Evolutionary conservation across 371 early-diverging fungal species (phyloP).

Genomic region (Mucor racemosus): DNA sequence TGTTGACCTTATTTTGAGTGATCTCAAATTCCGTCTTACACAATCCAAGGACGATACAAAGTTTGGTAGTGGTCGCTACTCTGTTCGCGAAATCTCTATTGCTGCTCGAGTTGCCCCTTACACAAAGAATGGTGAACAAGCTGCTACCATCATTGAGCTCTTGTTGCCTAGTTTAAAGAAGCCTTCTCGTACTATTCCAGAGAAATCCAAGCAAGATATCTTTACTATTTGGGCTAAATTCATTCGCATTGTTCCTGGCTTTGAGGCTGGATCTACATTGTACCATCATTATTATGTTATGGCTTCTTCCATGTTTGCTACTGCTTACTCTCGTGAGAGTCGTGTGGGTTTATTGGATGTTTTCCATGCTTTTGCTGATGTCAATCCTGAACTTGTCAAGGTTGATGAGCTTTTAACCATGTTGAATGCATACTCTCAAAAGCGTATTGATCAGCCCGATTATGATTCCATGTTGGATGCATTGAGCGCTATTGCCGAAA

Average conservation of each 20-base stretch:
- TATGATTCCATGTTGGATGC: slow-evolving; percentile 84
- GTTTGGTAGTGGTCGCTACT: slow-evolving; percentile 60
- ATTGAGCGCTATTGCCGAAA: slow-evolving; percentile 72
- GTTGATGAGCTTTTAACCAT: slow-evolving; percentile 68
- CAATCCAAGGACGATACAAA: slow-evolving; percentile 55
- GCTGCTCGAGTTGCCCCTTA: slow-evolving; percentile 78
- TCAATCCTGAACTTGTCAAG: slow-evolving; percentile 59
- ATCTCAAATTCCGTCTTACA: slow-evolving; percentile 64
- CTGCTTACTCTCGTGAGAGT: slow-evolving; percentile 58
- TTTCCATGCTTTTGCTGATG: slow-evolving; percentile 65
- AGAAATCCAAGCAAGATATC: slow-evolving; percentile 84
- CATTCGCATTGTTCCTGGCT: slow-evolving; percentile 58
- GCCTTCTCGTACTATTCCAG: slow-evolving; percentile 72
- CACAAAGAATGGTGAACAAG: slow-evolving; percentile 71
- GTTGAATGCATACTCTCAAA: slow-evolving; percentile 77
- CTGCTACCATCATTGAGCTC: slow-evolving; percentile 73
- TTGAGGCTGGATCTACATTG: slow-evolving; percentile 44
- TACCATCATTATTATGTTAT: slow-evolving; percentile 63
- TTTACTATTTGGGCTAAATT: slow-evolving; percentile 79
- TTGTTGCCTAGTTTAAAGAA: slow-evolving; percentile 83
- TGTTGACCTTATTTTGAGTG: slow-evolving; percentile 64
- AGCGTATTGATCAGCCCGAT: slow-evolving; percentile 87
- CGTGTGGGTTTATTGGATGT: slow-evolving; percentile 66
- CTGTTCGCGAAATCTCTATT: slow-evolving; percentile 79
- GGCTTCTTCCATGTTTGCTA: slow-evolving; percentile 66